Evolutionary conservation across 2,329 filamentous ascomycete species (phyloP), one percentile per base, ranked within the genome.

Genomic region (Ceratocystiopsis minuta): DNA sequence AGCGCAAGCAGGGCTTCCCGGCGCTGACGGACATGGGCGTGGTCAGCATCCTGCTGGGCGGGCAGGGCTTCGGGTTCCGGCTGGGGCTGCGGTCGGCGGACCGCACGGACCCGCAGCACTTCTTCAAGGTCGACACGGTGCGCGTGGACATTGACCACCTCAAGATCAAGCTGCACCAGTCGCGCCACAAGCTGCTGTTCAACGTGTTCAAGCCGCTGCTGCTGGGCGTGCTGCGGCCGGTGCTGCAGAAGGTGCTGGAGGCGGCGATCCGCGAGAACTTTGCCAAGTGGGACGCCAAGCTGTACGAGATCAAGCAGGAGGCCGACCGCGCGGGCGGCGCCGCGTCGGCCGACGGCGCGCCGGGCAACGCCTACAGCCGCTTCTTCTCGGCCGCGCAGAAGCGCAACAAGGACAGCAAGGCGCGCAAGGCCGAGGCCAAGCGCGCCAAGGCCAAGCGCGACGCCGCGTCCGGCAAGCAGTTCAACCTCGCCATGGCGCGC

Each of bases 81-180:
- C 75, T 96, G 55, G 83, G 85, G 56, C 71, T 94, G 51, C 83
- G 87, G 43, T 87, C 78, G 38, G 78, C 84, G 3, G 77, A 88
- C 41, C 73, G 78, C 56, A 68, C 66, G 16, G 86, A 94, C 53
- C 65, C 68, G 24, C 75, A 82, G 53, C 77, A 90, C 59, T 90
- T 93, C 63, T 88, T 96, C 73, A 95, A 94, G 72, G 72, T 96
- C 46, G 85, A 93, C 55, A 87, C 81, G 59, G 80, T 94, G 3
- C 69, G 81, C 35, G 83, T 93, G 16, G 77, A 84, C 52, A 74
- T 94, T 51, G 81, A 83, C 62, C 59, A 87, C 54, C 69, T 95
- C 44, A 73, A 80, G 51, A 78, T 98, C 64, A 94, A 93, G 66
- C 60, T 98, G 50, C 86, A 87, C 70, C 76, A 94, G 67, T 95